A percentile compares a stretch with the other conserved stretches of the same genome.
Evolutionary conservation across 163 green algal genomes (phyloP).

Genomic region (Chloromonas sp.): DNA sequence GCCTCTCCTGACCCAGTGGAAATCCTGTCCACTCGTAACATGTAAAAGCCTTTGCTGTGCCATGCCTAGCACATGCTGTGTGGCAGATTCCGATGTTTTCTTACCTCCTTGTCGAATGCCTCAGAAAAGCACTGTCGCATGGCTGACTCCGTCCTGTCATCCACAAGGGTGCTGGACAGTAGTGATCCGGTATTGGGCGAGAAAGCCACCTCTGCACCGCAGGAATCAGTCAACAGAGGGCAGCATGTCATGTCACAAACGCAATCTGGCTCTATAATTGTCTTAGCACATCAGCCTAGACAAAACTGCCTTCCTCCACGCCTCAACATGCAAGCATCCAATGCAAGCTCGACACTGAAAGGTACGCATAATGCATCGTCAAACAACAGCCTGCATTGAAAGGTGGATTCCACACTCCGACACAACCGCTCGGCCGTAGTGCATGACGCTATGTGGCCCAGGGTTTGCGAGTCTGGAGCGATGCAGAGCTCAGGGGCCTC

Average conservation of each 20-base stretch:
- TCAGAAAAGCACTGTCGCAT: conserved; percentile 44
- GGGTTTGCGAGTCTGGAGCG: not conserved
- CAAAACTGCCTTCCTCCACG: no score
- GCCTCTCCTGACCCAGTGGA: not conserved
- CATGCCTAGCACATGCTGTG: not conserved
- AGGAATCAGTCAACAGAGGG: not conserved
- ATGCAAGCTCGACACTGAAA: not conserved
- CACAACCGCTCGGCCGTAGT: no score
- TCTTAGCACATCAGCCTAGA: no score
- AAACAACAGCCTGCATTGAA: no score
- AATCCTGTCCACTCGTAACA: not conserved
- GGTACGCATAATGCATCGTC: no score
- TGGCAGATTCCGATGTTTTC: not conserved
- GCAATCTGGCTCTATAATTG: no score
- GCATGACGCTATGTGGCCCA: no score
- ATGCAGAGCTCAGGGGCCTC: not conserved
- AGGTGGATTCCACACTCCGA: no score
- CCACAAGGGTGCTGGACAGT: not conserved
- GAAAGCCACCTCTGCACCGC: not conserved
- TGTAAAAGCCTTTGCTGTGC: not conserved
- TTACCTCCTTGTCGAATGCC: conserved; percentile 36
- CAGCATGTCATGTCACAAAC: not conserved
- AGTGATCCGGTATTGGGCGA: conserved; percentile 1
- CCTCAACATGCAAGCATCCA: not conserved
- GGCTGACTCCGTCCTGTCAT: conserved; percentile 23